Base-by-base conservation (phyloP, 352 stramenopile genomes). In the Phytophthora kernoviae region DNA sequence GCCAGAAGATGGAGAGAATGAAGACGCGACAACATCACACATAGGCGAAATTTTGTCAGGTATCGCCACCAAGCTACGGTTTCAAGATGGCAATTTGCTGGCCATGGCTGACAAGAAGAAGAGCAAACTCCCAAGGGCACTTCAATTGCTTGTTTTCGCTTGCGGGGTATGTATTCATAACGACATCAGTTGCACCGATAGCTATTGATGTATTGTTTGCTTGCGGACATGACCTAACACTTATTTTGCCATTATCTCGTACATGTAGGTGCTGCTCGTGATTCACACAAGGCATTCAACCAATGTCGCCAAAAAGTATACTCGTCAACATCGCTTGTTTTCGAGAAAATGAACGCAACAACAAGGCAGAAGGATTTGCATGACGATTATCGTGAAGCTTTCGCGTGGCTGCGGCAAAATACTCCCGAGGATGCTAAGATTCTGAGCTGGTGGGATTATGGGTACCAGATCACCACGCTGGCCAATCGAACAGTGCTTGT, bases 401-500 rank as follows among this genome's bases (percentile, higher is more conserved):
- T 90, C 62, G 58, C 62, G n/a, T 96, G 87, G 87, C 56, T 96
- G 6, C 84, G 87, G 9, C 58, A 80, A 12, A 96, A 96, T 46
- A 87, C 87, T 2, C 65, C 67, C 0, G 64, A 68, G 15, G 70
- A 93, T 41, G 84, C 84, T 0, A 89, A 82, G 57, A 77, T 96
- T 22, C 60, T 96, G 11, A 80, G 76, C 46, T 96, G 87, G 87
- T 96, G 87, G 87, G 84, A 96, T 61, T 96, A 96, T 42, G 87
- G 87, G 11, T 96, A 96, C 59, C 87, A 96, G 50, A 76, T 96
- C 27, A 88, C 87, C 10, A 83, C 78, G 6, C 61, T 94, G 11
- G 83, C 87, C 9, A 96, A 96, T 54, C 87, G 87, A 40, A 96
- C 84, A 0, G 81, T 94, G 21, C 65, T 94, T 39, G 95, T 98